These are phyloP conservation scores for Chenopodium suecicum DNA, from an alignment of 148 eudicot species.

Conservation along the genomic window DNA sequence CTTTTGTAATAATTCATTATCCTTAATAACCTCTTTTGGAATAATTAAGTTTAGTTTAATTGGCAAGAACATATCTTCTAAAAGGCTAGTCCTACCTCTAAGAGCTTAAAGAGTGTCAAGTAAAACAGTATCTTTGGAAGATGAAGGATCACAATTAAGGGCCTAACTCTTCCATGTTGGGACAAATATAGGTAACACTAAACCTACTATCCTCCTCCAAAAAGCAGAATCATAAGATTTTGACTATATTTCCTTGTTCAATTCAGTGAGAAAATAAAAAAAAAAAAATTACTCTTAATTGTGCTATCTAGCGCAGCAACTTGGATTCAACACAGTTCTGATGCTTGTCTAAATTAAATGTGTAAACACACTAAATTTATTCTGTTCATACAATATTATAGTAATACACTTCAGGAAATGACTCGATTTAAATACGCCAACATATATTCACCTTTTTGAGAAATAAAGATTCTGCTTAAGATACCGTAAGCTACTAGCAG, in stretches of 20 bases:
- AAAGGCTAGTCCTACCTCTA: constrained; percentile 31
- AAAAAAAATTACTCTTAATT: not conserved
- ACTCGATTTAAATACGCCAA: not conserved
- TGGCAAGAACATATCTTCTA: constrained; percentile 24
- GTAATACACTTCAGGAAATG: not conserved
- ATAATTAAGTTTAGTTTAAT: constrained; percentile 14
- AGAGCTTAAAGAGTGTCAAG: not conserved
- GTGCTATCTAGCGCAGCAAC: too few species aligned
- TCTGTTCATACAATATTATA: not conserved
- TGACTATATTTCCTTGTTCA: not conserved
- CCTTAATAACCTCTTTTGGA: not conserved
- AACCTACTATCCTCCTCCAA: not conserved
- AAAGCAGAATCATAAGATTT: not conserved
- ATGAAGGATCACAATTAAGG: not conserved
- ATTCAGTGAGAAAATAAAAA: not conserved
- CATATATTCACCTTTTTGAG: not conserved
- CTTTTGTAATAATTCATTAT: constrained; percentile 18
- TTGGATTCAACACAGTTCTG: not conserved
- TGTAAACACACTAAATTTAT: not conserved
- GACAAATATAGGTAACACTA: not conserved
- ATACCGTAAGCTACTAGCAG: not conserved
- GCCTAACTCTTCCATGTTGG: not conserved
- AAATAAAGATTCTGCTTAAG: not conserved
- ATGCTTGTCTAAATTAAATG: not conserved
- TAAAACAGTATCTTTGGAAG: constrained; percentile 19